Evolutionary conservation across 495 filamentous ascomycete genomes (phyloP).

Genomic region (Penicillium herquei): DNA sequence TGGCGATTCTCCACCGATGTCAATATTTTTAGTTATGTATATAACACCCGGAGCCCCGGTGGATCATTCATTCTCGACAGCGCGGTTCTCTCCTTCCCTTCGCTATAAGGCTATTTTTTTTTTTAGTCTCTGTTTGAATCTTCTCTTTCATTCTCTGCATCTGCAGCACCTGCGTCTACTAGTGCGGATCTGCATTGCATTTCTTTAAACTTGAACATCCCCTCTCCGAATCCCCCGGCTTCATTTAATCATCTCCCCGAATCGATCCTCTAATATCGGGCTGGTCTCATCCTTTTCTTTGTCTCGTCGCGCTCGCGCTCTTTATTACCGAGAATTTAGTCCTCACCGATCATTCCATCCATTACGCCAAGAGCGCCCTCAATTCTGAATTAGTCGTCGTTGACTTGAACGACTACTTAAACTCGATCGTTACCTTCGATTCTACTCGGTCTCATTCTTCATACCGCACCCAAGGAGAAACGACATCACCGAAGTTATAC

Average conservation of each 20-base stretch:
- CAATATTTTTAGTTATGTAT: background rate
- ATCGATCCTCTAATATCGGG: background rate
- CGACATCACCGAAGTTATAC: no score
- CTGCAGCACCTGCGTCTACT: background rate
- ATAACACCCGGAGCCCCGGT: background rate
- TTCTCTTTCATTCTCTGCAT: background rate
- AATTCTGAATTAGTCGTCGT: conserved; percentile 2
- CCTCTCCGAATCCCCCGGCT: background rate
- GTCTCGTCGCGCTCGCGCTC: conserved; percentile 1
- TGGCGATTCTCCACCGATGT: background rate
- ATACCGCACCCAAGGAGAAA: background rate
- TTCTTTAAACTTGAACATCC: background rate
- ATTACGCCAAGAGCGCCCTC: background rate
- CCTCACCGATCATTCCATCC: background rate
- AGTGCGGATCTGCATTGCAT: conserved; percentile 1
- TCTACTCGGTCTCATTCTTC: background rate
- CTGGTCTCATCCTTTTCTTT: conserved; percentile 1
- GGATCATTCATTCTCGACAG: background rate
- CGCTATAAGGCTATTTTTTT: background rate
- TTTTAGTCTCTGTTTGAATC: background rate
- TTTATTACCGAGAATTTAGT: background rate
- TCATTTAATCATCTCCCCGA: background rate
- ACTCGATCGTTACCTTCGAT: background rate
- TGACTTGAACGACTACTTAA: conserved; percentile 2
- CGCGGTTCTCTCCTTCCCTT: background rate